phyloP scores from a whole-genome alignment of 2,329 filamentous ascomycete genomes.

The Ramularia collo-cygni region DNA sequence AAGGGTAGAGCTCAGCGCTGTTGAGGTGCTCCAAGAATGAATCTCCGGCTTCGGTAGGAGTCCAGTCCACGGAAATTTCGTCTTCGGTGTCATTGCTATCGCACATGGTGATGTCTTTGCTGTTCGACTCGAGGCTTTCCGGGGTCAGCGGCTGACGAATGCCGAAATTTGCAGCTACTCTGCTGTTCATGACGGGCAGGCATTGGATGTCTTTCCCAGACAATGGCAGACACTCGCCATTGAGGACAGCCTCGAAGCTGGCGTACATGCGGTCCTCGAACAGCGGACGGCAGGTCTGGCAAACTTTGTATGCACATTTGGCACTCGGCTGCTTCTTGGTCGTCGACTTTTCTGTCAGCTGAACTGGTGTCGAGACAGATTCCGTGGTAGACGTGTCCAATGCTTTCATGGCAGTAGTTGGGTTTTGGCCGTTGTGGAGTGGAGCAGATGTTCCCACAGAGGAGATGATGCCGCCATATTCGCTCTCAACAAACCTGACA shows the following conservation, averaged over 20 bases:
- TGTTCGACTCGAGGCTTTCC: neutral
- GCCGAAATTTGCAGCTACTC: slow-evolving; percentile 31
- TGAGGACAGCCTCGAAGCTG: slow-evolving; percentile 39
- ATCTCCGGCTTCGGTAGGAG: slow-evolving; percentile 20
- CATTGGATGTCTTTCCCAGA: slow-evolving; percentile 25
- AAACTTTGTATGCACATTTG: slow-evolving; percentile 41
- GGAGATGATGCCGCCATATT: slow-evolving; percentile 20
- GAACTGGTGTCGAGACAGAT: slow-evolving; percentile 15
- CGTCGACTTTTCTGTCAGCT: neutral
- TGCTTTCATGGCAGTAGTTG: too few species aligned
- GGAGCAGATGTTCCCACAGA: slow-evolving; percentile 16
- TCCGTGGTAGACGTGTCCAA: neutral
- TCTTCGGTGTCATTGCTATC: slow-evolving; percentile 17
- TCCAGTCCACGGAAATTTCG: slow-evolving; percentile 23
- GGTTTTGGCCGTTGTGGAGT: neutral
- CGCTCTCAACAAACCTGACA: neutral
- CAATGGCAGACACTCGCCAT: slow-evolving; percentile 30
- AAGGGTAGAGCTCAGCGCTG: slow-evolving; percentile 19
- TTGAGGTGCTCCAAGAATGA: neutral
- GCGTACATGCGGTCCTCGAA: slow-evolving; percentile 42
- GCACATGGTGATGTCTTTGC: slow-evolving; percentile 23
- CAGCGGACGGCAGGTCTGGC: slow-evolving; percentile 45
- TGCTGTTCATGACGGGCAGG: slow-evolving; percentile 33
- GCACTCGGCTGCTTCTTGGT: neutral
- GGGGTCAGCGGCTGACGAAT: slow-evolving; percentile 15